These are phyloP conservation scores for Phaeolepiota aurea DNA, from an alignment of 768 basidiomycete genomes.

Conservation along the genomic window DNA sequence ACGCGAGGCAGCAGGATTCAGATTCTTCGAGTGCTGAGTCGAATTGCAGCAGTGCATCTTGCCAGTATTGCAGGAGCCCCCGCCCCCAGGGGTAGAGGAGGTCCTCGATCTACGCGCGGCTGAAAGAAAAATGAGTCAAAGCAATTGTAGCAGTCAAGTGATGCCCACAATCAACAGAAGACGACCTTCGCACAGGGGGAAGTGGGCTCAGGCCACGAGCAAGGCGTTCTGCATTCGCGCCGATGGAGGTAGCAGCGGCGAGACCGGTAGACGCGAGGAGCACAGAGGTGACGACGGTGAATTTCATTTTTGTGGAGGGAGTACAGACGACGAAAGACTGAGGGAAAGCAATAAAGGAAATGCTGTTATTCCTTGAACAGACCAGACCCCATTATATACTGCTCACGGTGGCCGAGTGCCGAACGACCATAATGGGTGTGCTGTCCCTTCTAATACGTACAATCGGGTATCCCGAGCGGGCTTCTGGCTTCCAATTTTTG, in stretches of 20 bases:
- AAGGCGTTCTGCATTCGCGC: constrained; percentile 45
- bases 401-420: neutral
- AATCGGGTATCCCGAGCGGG: no score
- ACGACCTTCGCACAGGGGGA: constrained; percentile 31
- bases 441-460: constrained; percentile 9
- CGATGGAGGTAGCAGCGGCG: constrained; percentile 22
- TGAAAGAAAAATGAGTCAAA: no score
- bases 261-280: constrained; percentile 27
- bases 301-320: constrained; percentile 23
- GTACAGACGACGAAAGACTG: constrained; percentile 6
- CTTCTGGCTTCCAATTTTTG: no score
- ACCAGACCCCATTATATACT: constrained; percentile 1
- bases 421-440: neutral
- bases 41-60: constrained; percentile 33
- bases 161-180: constrained; percentile 4
- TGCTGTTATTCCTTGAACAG: constrained; percentile 1
- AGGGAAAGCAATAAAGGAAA: constrained; percentile 2
- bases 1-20: constrained; percentile 5
- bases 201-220: constrained; percentile 44
- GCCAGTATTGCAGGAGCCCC: constrained; percentile 31
- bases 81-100: no score
- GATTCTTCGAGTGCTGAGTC: constrained; percentile 9
- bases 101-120: constrained; percentile 24
- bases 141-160: no score
- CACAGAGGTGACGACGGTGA: constrained; percentile 28